Evolutionary conservation across 352 stramenopile genomes (phyloP), one percentile per base, ranked within the genome.

Genomic region (Peronospora farinosa): DNA sequence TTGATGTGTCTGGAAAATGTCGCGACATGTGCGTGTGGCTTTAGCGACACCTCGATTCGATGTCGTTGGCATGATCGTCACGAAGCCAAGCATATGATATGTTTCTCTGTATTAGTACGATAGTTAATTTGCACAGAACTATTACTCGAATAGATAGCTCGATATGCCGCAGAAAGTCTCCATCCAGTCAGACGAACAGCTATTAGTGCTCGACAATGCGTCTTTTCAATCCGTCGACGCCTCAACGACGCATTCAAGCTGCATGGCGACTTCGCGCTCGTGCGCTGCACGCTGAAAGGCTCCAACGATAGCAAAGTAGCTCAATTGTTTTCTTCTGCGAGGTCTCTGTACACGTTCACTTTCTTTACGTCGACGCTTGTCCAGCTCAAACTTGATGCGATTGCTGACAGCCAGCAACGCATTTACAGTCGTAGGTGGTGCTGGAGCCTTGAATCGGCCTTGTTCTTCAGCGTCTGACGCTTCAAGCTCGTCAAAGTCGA

Each of bases 241-340:
- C 32, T 65, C 51, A n/a, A 71, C 60, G 15, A 72, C 49, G 38
- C 59, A 63, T 39, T 76, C 67, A 12, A 72, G 40, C 47, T 72
- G 65, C 45, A 81, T 15, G 0, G 69, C 67, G 5, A 76, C 53
- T 28, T 80, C 60, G 46, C 81, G 76, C 56, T 92, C 78, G 45
- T 76, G 74, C 5, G 76, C 73, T 4, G 81, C 81, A 35, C 78
- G 81, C 33, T 92, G 81, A 57, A 92, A 92, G 3, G 81, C 81
- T 9, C 76, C 72, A 27, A 84, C 63, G 47, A 92, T 92, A 30
- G 81, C 78, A 50, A 88, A 87, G 52, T 83, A 90, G 55, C 69
- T 87, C 44, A 92, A 60, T 32, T 92, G 76, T 51, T 85, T 68
- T 33, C 76, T 61, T 70, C 77, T 78, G 42, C 72, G 62, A 32